These are phyloP conservation scores for Spathaspora sp. DNA, from an alignment of 805 yeast genomes.

Conservation along the genomic window DNA sequence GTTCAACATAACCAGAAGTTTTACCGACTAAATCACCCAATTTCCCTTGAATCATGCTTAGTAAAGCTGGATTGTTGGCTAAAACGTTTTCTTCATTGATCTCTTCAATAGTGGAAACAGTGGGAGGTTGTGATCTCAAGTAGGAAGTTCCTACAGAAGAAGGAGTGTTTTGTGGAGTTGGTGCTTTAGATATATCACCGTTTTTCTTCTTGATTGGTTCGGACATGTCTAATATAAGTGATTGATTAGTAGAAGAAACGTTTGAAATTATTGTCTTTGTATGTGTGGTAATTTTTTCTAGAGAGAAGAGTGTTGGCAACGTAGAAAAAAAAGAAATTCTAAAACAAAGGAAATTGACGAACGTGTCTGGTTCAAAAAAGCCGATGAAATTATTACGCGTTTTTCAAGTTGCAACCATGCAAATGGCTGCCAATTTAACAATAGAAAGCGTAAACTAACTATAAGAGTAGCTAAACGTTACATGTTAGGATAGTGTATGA, in stretches of 20 bases:
- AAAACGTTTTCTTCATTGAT: conserved; percentile 46
- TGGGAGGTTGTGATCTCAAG: conserved; percentile 58
- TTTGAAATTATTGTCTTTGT: background rate
- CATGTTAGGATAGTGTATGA: too few species aligned
- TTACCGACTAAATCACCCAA: conserved; percentile 80
- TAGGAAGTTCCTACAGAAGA: conserved; percentile 78
- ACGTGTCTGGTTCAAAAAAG: background rate
- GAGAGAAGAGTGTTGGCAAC: conserved; percentile 1
- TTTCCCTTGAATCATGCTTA: conserved; percentile 87
- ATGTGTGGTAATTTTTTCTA: background rate
- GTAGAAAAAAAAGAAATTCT: background rate
- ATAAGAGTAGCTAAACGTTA: too few species aligned
- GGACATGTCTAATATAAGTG: conserved; percentile 49
- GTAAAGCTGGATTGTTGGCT: conserved; percentile 75
- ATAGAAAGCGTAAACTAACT: too few species aligned
- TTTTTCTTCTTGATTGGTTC: conserved; percentile 75
- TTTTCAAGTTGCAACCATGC: background rate
- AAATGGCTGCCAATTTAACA: background rate
- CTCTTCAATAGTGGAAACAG: conserved; percentile 66
- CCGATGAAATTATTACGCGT: background rate
- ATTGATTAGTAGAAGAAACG: background rate
- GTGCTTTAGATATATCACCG: conserved; percentile 84
- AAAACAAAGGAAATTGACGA: background rate
- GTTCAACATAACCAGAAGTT: conserved; percentile 80
- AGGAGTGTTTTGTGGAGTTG: conserved; percentile 98